A percentile compares a stretch with the other conserved stretches of the same genome.
Evolutionary conservation across 1,284 basidiomycete genomes (phyloP).

Genomic region (Rhodotorula sp.): DNA sequence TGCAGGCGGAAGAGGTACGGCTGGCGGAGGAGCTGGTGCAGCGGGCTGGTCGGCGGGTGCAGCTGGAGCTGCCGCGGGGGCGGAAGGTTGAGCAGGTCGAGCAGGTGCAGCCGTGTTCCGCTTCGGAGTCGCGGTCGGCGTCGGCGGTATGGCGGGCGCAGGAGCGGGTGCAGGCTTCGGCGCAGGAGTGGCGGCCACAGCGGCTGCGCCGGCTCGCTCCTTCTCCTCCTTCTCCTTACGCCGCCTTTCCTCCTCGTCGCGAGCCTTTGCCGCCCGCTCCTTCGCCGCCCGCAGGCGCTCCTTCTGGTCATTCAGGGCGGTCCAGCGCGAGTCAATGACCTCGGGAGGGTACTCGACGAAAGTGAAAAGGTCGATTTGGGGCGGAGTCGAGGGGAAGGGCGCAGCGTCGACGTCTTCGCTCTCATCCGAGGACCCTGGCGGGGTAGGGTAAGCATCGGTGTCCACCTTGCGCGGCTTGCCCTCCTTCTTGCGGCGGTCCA

Average conservation of each 20-base stretch:
- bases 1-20: constrained; percentile 14
- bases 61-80: background rate
- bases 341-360: constrained; percentile 6
- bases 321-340: constrained; percentile 26
- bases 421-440: constrained; percentile 20
- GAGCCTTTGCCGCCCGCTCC: constrained; percentile 31
- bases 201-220: constrained; percentile 12
- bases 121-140: background rate
- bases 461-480: background rate
- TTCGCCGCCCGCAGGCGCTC: constrained; percentile 30
- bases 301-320: constrained; percentile 32
- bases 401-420: background rate
- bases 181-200: background rate
- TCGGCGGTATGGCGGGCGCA: background rate
- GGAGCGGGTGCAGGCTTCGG: background rate
- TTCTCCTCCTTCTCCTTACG: constrained; percentile 30
- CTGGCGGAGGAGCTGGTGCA: constrained; percentile 11
- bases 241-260: constrained; percentile 32
- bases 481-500: constrained; percentile 3
- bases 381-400: constrained; percentile 1
- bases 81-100: background rate
- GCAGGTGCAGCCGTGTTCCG: background rate
- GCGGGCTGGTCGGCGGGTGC: constrained; percentile 5
- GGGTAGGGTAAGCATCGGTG: constrained; percentile 17
- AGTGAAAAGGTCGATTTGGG: constrained; percentile 22